These are phyloP conservation scores for Erodium texanum DNA, from an alignment of 441 rosid species.

Conservation along the genomic window DNA sequence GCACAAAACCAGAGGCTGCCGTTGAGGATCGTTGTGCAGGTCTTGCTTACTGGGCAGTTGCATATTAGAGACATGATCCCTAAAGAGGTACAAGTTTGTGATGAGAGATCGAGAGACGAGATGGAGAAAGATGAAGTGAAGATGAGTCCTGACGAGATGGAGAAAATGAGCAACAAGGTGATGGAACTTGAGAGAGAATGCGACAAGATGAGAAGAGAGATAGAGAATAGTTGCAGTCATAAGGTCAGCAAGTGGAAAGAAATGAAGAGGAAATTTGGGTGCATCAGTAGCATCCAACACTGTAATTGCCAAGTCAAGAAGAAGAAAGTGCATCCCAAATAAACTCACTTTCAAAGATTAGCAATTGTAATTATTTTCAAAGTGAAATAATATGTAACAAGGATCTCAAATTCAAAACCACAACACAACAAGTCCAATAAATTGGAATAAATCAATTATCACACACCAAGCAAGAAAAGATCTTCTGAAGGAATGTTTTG, in stretches of 20 bases:
- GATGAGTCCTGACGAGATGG: conserved; percentile 27
- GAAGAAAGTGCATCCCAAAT: conserved; percentile 50
- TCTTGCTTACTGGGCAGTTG: conserved; percentile 48
- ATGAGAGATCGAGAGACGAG: not conserved
- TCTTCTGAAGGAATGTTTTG: conserved; percentile 35
- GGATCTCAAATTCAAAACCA: not conserved
- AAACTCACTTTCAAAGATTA: too few species aligned
- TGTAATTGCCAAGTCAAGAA: conserved; percentile 45
- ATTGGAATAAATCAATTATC: conserved; percentile 25
- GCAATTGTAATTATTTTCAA: too few species aligned
- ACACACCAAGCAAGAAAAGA: conserved; percentile 67
- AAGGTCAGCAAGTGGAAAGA: conserved; percentile 52
- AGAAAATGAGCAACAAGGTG: conserved; percentile 59
- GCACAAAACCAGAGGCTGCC: conserved; percentile 61
- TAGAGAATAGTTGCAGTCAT: conserved; percentile 25
- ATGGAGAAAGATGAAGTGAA: conserved; percentile 11
- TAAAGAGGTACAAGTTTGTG: conserved; percentile 26
- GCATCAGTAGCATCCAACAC: conserved; percentile 36
- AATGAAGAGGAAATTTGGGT: conserved; percentile 79
- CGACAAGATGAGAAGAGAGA: conserved; percentile 37
- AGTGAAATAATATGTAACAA: not conserved
- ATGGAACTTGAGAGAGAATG: conserved; percentile 46
- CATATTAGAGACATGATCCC: conserved; percentile 39
- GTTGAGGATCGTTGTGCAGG: conserved; percentile 49
- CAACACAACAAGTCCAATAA: not conserved